Conservation (phyloP, 306 rosid species). For the Cyclanthera cordifolia region DNA sequence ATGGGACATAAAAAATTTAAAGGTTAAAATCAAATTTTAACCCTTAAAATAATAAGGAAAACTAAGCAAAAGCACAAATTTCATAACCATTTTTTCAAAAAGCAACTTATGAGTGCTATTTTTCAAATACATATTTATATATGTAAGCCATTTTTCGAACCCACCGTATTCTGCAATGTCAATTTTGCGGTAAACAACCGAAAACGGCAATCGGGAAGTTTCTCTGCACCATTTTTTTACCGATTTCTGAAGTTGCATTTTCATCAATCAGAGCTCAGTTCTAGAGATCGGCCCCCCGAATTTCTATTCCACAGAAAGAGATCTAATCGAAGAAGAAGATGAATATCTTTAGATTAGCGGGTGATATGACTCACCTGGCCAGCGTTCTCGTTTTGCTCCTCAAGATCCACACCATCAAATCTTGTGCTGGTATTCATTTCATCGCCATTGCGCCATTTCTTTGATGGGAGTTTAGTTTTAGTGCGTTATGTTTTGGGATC, state of each 20-base stretch:
- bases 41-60: too few relatives aligned
- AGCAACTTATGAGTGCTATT: background rate
- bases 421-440: constrained; percentile 44
- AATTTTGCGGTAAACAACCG: constrained; percentile 12
- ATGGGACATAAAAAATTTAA: too few relatives aligned
- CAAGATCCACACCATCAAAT: constrained; percentile 73
- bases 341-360: constrained; percentile 64
- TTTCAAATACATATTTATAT: background rate
- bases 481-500: background rate
- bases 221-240: constrained; percentile 4
- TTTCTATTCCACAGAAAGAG: background rate
- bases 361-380: constrained; percentile 60
- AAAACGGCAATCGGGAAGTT: constrained; percentile 10
- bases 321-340: constrained; percentile 17
- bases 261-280: constrained; percentile 2
- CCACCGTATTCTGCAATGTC: background rate
- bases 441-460: background rate
- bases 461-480: background rate
- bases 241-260: background rate
- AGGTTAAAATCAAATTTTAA: too few relatives aligned
- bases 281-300: background rate
- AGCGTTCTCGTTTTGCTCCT: constrained; percentile 69
- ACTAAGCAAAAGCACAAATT: too few relatives aligned
- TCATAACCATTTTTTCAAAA: background rate
- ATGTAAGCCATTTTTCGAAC: background rate